phyloP scores from a whole-genome alignment of 2,329 filamentous ascomycete genomes.

The Cytospora leucostoma region DNA sequence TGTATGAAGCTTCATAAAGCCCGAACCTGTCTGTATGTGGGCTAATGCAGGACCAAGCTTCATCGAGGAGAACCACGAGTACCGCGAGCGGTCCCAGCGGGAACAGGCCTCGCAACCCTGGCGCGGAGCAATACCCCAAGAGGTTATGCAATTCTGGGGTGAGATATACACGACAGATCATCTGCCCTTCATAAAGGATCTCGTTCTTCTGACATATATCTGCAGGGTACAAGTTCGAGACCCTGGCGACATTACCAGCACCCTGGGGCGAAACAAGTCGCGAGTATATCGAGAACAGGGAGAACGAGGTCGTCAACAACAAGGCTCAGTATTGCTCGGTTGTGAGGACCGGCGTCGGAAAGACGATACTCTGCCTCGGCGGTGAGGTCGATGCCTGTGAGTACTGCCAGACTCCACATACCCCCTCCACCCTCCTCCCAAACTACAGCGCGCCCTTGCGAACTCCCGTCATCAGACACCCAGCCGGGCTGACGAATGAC shows the following conservation, averaged over 20 bases:
- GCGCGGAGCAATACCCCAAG: slow-evolving; percentile 56
- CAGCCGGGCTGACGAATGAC: slow-evolving; percentile 1
- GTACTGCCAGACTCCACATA: slow-evolving; percentile 29
- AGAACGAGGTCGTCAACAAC: slow-evolving; percentile 76
- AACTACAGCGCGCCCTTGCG: slow-evolving; percentile 17
- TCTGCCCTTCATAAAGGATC: neutral
- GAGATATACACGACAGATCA: slow-evolving; percentile 26
- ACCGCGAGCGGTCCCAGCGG: slow-evolving; percentile 64
- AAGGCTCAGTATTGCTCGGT: slow-evolving; percentile 95
- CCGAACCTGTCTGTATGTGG: neutral
- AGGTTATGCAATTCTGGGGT: slow-evolving; percentile 95
- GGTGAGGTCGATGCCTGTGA: slow-evolving; percentile 90
- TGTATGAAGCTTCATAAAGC: slow-evolving; percentile 44
- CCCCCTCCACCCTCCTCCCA: slow-evolving; percentile 10
- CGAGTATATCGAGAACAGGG: slow-evolving; percentile 76
- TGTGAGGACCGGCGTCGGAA: slow-evolving; percentile 83
- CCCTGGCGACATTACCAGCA: slow-evolving; percentile 72
- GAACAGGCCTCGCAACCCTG: slow-evolving; percentile 55
- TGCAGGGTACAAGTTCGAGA: slow-evolving; percentile 96
- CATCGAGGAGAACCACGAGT: slow-evolving; percentile 85
- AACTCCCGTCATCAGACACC: neutral
- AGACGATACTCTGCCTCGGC: slow-evolving; percentile 73
- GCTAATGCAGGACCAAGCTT: slow-evolving; percentile 57
- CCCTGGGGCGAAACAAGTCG: slow-evolving; percentile 73
- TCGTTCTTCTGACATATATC: neutral